Conservation (phyloP, 2,329 filamentous ascomycete genomes). For the Aureobasidium mangrovei region DNA sequence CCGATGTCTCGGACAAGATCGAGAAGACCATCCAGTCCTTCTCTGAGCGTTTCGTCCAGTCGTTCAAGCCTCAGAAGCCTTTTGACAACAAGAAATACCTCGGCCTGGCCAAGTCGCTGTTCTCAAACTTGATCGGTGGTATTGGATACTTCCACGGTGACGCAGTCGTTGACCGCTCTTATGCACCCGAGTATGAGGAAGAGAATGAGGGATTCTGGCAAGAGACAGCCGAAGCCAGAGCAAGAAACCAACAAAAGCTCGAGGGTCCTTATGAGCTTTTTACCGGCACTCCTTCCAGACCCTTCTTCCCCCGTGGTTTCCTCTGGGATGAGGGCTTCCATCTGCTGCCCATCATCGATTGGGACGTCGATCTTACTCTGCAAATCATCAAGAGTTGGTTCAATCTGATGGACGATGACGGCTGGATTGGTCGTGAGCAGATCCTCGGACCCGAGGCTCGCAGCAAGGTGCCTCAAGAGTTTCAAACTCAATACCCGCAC, state of each 20-base stretch:
- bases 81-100: constrained; percentile 64
- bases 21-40: constrained; percentile 59
- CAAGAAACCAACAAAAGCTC: constrained; percentile 55
- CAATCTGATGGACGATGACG: constrained; percentile 89
- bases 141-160: constrained; percentile 93
- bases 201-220: constrained; percentile 95
- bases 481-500: constrained; percentile 92
- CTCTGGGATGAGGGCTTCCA: constrained; percentile 99
- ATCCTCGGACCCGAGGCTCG: constrained; percentile 86
- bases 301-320: constrained; percentile 95
- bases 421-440: constrained; percentile 95
- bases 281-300: constrained; percentile 80
- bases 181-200: constrained; percentile 89
- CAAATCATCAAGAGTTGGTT: constrained; percentile 96
- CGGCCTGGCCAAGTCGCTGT: constrained; percentile 77
- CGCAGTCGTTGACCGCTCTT: constrained; percentile 79
- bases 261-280: constrained; percentile 85
- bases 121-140: constrained; percentile 88
- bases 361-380: constrained; percentile 79
- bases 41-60: constrained; percentile 60
- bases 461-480: constrained; percentile 88
- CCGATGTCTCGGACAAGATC: constrained; percentile 63
- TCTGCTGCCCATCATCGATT: constrained; percentile 80
- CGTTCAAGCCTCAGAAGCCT: constrained; percentile 66
- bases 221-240: constrained; percentile 72